Base-by-base conservation (phyloP, 352 stramenopile genomes). In the Phytophthora sansomeana region DNA sequence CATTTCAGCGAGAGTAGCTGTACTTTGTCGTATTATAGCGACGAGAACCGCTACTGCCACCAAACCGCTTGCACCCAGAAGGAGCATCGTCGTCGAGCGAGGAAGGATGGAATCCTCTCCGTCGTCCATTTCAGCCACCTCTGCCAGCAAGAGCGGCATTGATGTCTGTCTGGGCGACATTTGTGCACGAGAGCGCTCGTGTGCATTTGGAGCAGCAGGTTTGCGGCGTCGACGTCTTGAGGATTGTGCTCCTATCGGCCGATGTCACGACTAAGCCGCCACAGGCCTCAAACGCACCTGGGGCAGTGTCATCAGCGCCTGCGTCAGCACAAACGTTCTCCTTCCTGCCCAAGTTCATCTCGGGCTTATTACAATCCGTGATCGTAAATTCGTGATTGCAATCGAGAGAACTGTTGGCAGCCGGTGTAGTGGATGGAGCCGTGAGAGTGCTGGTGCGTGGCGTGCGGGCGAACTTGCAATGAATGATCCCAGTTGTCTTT, bases 391-490 rank as follows among this genome's bases (percentile, higher is more conserved):
- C 54, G 48, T 66, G 48, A 41, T 39, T 41, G 47, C 58, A 66
- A 4, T 52, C 39, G 39, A 66, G 52, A 26, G 58, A 29, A 42
- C 53, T 59, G 36, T 28, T 41, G 19, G 39, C 30, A 14, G 39
- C 29, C 19, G 39, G 24, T 2, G 30, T n/a, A 21, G n/a, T 16
- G 30, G 26, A 41, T 11, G 54, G 41, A 13, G 53, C 19, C 30
- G 30, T 26, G 16, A 58, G 17, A 0, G 5, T 13, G 30, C 53
- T 59, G 7, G 6, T 30, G 7, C 17, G 39, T 3, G 32, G 32
- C 13, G 50, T 61, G 4, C 58, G 58, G 17, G 63, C 61, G 32
- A 91, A 90, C n/a, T 43, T 65, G 66, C 83, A 91, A 3, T 35
- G 26, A n/a, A 85, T 33, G 0, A 57, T 54, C 17, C 85, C 75